A percentile compares a stretch with the other conserved stretches of the same genome.
These are phyloP conservation scores for Apiospora malaysiana DNA, from an alignment of 2,329 filamentous ascomycete genomes.

Conservation along the genomic window DNA sequence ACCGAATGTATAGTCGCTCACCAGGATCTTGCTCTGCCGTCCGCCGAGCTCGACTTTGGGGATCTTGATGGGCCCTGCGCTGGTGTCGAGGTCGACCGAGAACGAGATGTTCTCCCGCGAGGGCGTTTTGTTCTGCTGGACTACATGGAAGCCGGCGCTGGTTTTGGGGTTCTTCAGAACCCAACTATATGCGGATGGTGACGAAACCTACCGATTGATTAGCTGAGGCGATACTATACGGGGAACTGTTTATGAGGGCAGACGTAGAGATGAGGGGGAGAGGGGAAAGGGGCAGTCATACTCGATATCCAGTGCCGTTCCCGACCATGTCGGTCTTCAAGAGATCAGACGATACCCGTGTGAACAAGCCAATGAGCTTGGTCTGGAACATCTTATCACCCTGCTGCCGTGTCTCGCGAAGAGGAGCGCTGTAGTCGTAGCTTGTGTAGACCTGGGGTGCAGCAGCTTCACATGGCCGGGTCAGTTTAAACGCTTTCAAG, in stretches of 20 bases:
- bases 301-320: slow-evolving; percentile 54
- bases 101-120: slow-evolving; percentile 53
- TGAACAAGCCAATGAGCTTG: slow-evolving; percentile 60
- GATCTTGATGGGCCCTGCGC: slow-evolving; percentile 47
- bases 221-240: neutral
- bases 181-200: slow-evolving; percentile 54
- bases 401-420: slow-evolving; percentile 60
- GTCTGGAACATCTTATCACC: slow-evolving; percentile 59
- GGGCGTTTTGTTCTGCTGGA: slow-evolving; percentile 52
- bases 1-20: slow-evolving; percentile 58
- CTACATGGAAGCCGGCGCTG: slow-evolving; percentile 55
- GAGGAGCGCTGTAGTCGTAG: slow-evolving; percentile 53
- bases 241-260: too few relatives aligned
- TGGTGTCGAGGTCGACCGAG: slow-evolving; percentile 53
- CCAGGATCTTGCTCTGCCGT: slow-evolving; percentile 59
- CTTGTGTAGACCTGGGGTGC: slow-evolving; percentile 55
- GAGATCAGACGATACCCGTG: slow-evolving; percentile 55
- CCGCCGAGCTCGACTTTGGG: slow-evolving; percentile 56
- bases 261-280: neutral
- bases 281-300: neutral
- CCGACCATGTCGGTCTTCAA: slow-evolving; percentile 59
- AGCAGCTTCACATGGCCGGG: slow-evolving; percentile 37
- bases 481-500: neutral
- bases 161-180: slow-evolving; percentile 57
- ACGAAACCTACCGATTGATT: slow-evolving; percentile 35